Base-by-base conservation (phyloP, 208 protist species). In the Vickermania ingenoplastis region DNA sequence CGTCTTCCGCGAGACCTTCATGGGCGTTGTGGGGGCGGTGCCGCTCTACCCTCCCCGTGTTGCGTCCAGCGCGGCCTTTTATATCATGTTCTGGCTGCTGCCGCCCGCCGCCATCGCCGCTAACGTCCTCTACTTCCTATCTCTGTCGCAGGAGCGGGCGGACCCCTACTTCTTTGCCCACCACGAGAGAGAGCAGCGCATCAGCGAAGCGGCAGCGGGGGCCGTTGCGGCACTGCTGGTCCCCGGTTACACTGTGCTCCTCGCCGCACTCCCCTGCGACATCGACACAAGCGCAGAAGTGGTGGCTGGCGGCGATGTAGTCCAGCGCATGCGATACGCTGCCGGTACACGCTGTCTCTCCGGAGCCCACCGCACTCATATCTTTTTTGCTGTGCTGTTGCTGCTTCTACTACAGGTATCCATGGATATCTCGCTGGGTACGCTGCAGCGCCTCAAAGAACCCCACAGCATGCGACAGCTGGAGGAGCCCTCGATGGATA, bases 241-340 rank as follows among this genome's bases (percentile, higher is more conserved):
- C 24, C 66, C 66, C 50, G 56, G 52, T 27, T 51, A 64, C 48
- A 31, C 53, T 4, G 4, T 71, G 17, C 0, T 60, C 30, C 51
- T 48, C 22, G 14, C 30, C 24, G 21, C 29, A 24, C 27, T 71
- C 11, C 66, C 66, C 24, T 71, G 66, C 36, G 36, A 61, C 53
- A 45, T 45, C 36, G n/a, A n/a, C n/a, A n/a, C n/a, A n/a, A n/a
- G n/a, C n/a, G n/a, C n/a, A n/a, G n/a, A n/a, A n/a, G n/a, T n/a
- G n/a, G n/a, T n/a, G n/a, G n/a, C n/a, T n/a, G n/a, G n/a, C n/a
- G 36, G 36, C 36, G 36, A 45, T 17, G 36, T 45, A 7, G 11
- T 17, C 36, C 17, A 56, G 5, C 53, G 3, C 24, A 64, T 71
- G 53, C 11, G 23, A 1, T 67, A 67, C 36, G 7, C 54, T 27